Base-by-base conservation (phyloP, 441 rosid species). In the Erodium trifolium region DNA sequence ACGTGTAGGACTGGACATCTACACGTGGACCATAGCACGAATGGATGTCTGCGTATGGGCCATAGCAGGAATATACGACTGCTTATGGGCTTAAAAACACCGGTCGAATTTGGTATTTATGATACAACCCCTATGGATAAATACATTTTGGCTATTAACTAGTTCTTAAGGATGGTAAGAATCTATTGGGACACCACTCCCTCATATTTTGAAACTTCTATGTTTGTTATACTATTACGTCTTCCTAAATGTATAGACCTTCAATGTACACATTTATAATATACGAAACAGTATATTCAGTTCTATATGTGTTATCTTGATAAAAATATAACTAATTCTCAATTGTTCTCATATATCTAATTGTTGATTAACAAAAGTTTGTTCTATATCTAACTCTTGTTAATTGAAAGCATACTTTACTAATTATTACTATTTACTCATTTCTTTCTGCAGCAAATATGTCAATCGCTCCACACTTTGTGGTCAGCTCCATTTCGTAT, bases 401-500 rank as follows among this genome's bases (percentile, higher is more conserved):
- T 27, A 66, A 9, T 31, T 65, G 66, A 34, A 13, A 27, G 39
- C 14, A 55, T 37, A 18, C 65, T 8, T 41, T 41, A 41, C 47
- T 41, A 41, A 41, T 41, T 7, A 41, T 11, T 41, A 41, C 12
- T 8, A 70, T 73, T 9, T 31, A 31, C 34, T 31, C 34, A 4
- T 69, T 65, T 76, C 39, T 67, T 75, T 77, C 65, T 17, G 74
- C 88, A 90, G 92, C 93, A 90, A 90, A 47, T 88, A 73, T 88
- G 90, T 73, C 98, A 95, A 81, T 81, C 91, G 68, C 96, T 95
- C 80, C 99, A 95, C 79, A 84, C 91, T 76, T 64, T 95, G 77
- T 95, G 99, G 99, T 95, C 99, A 73, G 98, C 99, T 79, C 99
- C 99, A 35, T 89, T 95, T 80, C 97, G 99, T 37, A 41, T 95